These are phyloP conservation scores for Micractinium conductrix DNA, from an alignment of 139 green algal genomes.

Conservation along the genomic window DNA sequence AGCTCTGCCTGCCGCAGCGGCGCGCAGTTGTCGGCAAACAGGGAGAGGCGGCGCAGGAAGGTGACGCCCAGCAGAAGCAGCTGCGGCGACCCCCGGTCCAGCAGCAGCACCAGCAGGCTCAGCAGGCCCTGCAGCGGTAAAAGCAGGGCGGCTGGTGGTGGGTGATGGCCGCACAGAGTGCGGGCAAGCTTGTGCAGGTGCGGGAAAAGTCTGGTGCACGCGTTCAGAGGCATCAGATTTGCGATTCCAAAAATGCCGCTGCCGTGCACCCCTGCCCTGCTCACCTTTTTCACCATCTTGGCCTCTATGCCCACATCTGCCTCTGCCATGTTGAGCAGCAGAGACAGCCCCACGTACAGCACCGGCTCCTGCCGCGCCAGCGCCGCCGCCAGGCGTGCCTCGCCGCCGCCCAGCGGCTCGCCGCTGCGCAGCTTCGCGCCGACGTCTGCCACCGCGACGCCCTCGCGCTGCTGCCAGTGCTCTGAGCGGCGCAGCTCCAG, in stretches of 20 bases:
- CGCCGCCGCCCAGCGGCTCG: conserved; percentile 25
- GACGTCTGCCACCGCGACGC: conserved; percentile 22
- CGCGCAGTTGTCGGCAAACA: conserved; percentile 75
- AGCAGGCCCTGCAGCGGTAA: conserved; percentile 69
- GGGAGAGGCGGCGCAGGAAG: conserved; percentile 88
- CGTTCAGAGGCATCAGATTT: too few relatives aligned
- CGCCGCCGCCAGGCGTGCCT: conserved; percentile 66
- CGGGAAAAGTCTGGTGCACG: too few relatives aligned
- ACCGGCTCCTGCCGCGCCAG: conserved; percentile 82
- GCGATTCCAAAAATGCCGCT: background rate
- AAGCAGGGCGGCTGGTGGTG: too few relatives aligned
- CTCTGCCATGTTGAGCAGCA: conserved; percentile 90
- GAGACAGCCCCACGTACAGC: conserved; percentile 77
- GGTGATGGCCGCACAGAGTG: too few relatives aligned
- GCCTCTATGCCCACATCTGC: conserved; percentile 74
- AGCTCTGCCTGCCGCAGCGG: conserved; percentile 56
- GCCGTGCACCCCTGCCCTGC: background rate
- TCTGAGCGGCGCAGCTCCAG: conserved; percentile 80
- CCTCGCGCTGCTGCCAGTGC: conserved; percentile 58
- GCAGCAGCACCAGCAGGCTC: conserved; percentile 78
- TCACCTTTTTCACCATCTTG: conserved; percentile 91
- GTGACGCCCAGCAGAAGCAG: conserved; percentile 82
- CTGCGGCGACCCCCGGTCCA: conserved; percentile 80
- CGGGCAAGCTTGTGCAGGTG: too few relatives aligned
- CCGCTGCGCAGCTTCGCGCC: conserved; percentile 16